phyloP scores from a whole-genome alignment of 495 filamentous ascomycete species.

The Rhypophila decipiens region DNA sequence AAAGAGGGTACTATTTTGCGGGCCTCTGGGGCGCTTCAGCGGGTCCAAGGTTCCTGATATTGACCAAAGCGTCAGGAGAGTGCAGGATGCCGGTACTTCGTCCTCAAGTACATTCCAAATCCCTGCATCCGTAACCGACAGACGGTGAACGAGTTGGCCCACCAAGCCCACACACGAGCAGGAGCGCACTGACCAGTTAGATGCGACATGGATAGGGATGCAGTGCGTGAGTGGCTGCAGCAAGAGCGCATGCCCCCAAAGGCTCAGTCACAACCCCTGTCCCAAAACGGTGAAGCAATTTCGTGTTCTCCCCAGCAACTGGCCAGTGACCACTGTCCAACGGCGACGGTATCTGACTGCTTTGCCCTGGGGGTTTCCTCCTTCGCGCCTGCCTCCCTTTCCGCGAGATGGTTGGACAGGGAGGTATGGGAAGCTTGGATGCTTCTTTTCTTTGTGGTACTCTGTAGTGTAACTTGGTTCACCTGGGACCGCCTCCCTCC shows the following conservation, averaged over 20 bases:
- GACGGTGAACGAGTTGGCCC: too few species aligned
- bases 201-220: slow-evolving; percentile 12
- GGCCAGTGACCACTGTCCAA: not conserved
- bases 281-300: slow-evolving; percentile 30
- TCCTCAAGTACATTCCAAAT: slow-evolving; percentile 14
- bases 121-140: too few species aligned
- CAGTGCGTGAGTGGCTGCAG: slow-evolving; percentile 23
- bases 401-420: too few species aligned
- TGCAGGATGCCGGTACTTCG: slow-evolving; percentile 21
- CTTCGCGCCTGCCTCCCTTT: too few species aligned
- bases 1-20: not conserved
- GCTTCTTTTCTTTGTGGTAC: too few species aligned
- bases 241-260: slow-evolving; percentile 20
- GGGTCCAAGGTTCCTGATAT: not conserved
- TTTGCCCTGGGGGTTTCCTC: too few species aligned
- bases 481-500: too few species aligned
- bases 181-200: slow-evolving; percentile 19
- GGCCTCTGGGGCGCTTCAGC: not conserved
- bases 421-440: too few species aligned
- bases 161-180: slow-evolving; percentile 12
- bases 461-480: too few species aligned
- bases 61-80: not conserved
- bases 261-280: slow-evolving; percentile 23
- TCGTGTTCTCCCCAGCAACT: slow-evolving; percentile 26
- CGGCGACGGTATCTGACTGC: too few species aligned